Conservation (phyloP, 75 land plant species). For the Picea glauca region DNA sequence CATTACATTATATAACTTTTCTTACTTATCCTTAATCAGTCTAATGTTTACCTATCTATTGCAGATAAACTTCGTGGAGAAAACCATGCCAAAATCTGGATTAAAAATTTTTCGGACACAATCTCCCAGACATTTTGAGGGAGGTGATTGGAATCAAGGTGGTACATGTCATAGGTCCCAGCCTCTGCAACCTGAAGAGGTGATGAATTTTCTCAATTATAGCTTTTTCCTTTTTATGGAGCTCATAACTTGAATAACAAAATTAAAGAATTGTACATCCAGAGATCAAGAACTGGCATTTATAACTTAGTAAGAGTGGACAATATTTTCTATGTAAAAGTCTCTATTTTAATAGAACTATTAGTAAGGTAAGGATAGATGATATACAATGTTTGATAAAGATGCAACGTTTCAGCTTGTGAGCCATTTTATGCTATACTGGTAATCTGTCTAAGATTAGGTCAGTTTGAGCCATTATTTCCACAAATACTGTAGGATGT, state of each 20-base stretch:
- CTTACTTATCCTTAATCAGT: too few species aligned
- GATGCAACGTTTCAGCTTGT: neutral
- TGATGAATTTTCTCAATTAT: conserved; percentile 12
- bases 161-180: conserved; percentile 63
- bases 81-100: conserved; percentile 16
- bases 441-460: too few species aligned
- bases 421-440: neutral
- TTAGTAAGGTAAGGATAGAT: neutral
- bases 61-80: conserved; percentile 60
- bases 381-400: neutral
- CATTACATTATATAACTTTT: too few species aligned
- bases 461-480: too few species aligned
- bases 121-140: conserved; percentile 96
- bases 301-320: neutral
- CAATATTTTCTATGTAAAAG: neutral
- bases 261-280: neutral
- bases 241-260: neutral
- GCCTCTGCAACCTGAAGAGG: conserved; percentile 55
- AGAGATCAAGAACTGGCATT: neutral
- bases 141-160: conserved; percentile 93
- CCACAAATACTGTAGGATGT: too few species aligned
- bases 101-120: conserved; percentile 73
- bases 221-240: neutral
- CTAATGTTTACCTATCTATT: neutral
- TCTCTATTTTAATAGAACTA: neutral